phyloP scores from a whole-genome alignment of 2,329 filamentous ascomycete genomes.

The Fonsecaea nubica region DNA sequence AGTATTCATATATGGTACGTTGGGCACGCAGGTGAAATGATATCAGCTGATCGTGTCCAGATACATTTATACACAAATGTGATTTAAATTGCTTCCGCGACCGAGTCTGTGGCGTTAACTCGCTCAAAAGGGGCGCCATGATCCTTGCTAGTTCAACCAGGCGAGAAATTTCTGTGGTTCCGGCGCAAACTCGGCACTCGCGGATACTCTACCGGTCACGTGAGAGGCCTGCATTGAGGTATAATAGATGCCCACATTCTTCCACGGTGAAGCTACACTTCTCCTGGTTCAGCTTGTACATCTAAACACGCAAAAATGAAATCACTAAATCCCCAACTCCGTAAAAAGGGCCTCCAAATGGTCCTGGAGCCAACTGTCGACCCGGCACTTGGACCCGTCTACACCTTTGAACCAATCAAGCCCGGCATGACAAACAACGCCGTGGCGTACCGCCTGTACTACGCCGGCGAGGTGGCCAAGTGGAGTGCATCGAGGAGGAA shows the following conservation, averaged over 20 bases:
- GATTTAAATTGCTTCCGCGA: conserved; percentile 8
- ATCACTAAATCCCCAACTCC: conserved; percentile 26
- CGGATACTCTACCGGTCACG: conserved; percentile 32
- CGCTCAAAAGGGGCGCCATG: not conserved
- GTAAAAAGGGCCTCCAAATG: conserved; percentile 30
- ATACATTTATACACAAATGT: not conserved
- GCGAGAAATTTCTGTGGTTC: conserved; percentile 14
- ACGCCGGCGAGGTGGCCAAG: conserved; percentile 28
- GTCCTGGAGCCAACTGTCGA: conserved; percentile 24
- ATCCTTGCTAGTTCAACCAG: not conserved
- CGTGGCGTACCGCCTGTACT: conserved; percentile 31
- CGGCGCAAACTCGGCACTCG: conserved; percentile 25
- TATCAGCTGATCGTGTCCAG: conserved; percentile 2
- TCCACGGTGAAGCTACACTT: not conserved
- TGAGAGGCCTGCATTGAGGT: conserved; percentile 10
- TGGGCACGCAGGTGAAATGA: not conserved
- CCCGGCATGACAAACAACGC: conserved; percentile 29
- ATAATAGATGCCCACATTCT: conserved; percentile 13
- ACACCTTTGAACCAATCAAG: conserved; percentile 28
- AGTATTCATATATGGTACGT: conserved; percentile 19
- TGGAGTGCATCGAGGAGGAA: conserved; percentile 31
- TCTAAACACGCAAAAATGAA: conserved; percentile 18
- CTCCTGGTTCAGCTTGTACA: not conserved
- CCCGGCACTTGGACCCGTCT: conserved; percentile 28
- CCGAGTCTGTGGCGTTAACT: not conserved